Base-by-base conservation (phyloP, 2,329 filamentous ascomycete genomes). In the Emergomyces orientalis region DNA sequence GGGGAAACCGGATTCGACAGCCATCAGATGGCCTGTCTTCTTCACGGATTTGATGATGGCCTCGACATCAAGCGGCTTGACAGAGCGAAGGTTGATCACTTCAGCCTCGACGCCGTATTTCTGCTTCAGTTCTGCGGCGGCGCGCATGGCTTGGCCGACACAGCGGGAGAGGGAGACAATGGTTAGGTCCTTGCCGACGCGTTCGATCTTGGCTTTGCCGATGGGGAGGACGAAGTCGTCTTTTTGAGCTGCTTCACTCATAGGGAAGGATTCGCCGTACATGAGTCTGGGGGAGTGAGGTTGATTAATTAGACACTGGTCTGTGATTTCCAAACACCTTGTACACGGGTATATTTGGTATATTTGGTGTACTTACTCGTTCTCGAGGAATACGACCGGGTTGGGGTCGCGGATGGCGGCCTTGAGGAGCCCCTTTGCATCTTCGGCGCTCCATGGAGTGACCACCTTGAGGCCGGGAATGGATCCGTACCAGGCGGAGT, bases 181-280 rank as follows among this genome's bases (percentile, higher is more conserved):
- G 74, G 94, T 99, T 69, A 99, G 81, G 76, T 99, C 94, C 81
- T 93, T 97, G 78, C 94, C 94, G 65, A 87, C 82, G 72, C 94
- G 92, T 84, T 99, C 94, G 74, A 99, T 90, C 87, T 99, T 99
- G 79, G 94, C 94, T 84, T 99, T 99, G 77, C 94, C 94, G 76
- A 99, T 91, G 69, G 94, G 94, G 71, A 99, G 79, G 71, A 99
- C 93, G 72, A 97, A 99, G 80, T 99, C 94, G 76, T 90, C 88
- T 80, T 89, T 93, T 80, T 97, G 94, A 64, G 91, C 92, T 65
- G 90, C 93, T 79, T 94, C 93, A 74, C 91, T 96, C 91, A 99
- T 96, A 72, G 91, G 91, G 86, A 99, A 99, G 59, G 84, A 80
- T 77, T 95, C 88, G 76, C 93, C 93, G 82, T 99, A 99, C 75